Conservation (phyloP, 192 early-diverging fungal species). For the Linderina pennispora region DNA sequence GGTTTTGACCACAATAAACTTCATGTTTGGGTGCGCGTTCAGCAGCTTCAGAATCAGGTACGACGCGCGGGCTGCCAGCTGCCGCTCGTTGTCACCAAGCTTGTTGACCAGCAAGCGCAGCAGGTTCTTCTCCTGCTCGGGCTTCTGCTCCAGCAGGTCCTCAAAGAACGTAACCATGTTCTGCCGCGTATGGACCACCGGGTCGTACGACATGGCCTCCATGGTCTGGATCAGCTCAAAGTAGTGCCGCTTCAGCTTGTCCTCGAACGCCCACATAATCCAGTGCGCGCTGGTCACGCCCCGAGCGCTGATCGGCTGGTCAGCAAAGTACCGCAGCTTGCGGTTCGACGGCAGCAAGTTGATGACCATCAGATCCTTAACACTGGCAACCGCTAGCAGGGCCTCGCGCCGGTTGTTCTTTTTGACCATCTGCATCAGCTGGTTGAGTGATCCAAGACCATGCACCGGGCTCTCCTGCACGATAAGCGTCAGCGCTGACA, state of each 20-base stretch:
- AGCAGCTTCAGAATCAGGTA: conserved; percentile 75
- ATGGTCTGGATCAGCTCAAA: conserved; percentile 87
- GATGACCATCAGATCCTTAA: conserved; percentile 84
- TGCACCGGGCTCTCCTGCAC: conserved; percentile 92
- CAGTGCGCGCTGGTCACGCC: conserved; percentile 65
- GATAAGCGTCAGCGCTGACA: conserved; percentile 88
- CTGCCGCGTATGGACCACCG: conserved; percentile 75
- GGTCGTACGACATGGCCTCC: conserved; percentile 83
- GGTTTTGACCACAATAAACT: conserved; percentile 77
- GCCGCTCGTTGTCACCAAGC: conserved; percentile 85
- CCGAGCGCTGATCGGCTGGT: conserved; percentile 65
- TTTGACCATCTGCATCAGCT: conserved; percentile 76
- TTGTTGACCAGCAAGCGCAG: conserved; percentile 91
- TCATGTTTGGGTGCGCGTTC: conserved; percentile 76
- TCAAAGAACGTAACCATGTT: conserved; percentile 71
- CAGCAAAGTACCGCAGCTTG: conserved; percentile 90
- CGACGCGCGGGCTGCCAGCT: conserved; percentile 78
- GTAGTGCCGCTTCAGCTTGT: conserved; percentile 84
- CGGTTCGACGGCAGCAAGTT: conserved; percentile 73
- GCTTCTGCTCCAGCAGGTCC: conserved; percentile 75
- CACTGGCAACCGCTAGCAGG: conserved; percentile 72
- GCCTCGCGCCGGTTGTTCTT: conserved; percentile 90
- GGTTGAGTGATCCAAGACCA: conserved; percentile 59
- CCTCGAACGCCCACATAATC: conserved; percentile 92
- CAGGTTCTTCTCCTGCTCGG: conserved; percentile 96